Base-by-base conservation (phyloP, 805 yeast species). In the Yamadazyma scolyti region DNA sequence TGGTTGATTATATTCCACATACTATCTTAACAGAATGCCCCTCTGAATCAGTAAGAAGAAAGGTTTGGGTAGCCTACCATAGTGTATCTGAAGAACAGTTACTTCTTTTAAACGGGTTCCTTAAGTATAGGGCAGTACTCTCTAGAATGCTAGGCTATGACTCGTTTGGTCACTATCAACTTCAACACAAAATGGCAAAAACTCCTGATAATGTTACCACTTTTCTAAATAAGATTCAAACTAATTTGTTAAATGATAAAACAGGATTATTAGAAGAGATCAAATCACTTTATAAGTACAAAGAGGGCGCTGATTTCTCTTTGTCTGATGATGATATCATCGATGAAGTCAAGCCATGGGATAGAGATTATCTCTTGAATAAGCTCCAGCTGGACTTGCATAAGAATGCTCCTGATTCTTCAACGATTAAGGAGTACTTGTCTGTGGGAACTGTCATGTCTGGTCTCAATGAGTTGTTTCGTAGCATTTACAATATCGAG, bases 181-280 rank as follows among this genome's bases (percentile, higher is more conserved):
- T 93, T 20, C 77, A 76, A 38, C 95, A 87, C 39, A 93, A 93
- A 54, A 85, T 93, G 95, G 95, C 95, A 6, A 78, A 78, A 39
- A 70, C 59, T 7, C 94, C 96, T 0, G 76, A 75, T 22, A 78
- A 85, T 46, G 98, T 89, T 2, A 54, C 65, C 39, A 66, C 79
- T 7, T 88, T 93, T 43, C 58, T 93, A 31, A 56, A 65, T 2
- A 77, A 79, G 23, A 55, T 89, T 31, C 74, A 82, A 8, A 52
- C 55, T 3, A 40, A 71, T 69, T 32, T 68, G 50, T 35, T 75
- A 69, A 43, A 29, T 9, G 25, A 34, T n/a, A 28, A 25, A 4
- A 18, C 46, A 0, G 71, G 71, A 12, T 84, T 93, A 0, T 54
- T 66, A 4, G 46, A 58, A 4, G 97, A 90, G 55, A 47, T 88